Base-by-base conservation (phyloP, 1,284 basidiomycete genomes). In the Ganoderma boninense region DNA sequence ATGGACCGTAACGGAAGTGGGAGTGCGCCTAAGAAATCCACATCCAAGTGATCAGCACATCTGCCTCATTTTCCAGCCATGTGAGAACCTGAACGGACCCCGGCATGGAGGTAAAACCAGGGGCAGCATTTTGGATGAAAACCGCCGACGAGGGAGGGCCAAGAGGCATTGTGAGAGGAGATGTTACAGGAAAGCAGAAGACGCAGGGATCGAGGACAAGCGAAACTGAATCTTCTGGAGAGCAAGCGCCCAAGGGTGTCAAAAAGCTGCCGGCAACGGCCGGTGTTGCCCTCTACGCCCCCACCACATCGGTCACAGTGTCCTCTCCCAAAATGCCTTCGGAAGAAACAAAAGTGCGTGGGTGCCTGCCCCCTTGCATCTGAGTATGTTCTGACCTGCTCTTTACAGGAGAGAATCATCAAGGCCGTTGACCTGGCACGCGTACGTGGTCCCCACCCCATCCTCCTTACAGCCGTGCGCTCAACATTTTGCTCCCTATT, bases 1-100 rank as follows among this genome's bases (percentile, higher is more conserved):
- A 80, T 97, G 95, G 70, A 97, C 88, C 57, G 92, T 94, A 69
- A 97, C 90, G 68, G 87, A 89, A 43, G 91, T 89, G 44, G 94
- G 91, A 71, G 92, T 84, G 73, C 92, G 92, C 73, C 89, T 91
- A 78, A 57, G 44, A 29, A 42, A 61, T 71, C 67, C 68, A 69
- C 67, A 63, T 44, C 42, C 65, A 70, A 57, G 68, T 62, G 54
- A 43, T 69, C 29, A 65, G 44, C 32, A 11, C 38, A 16, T 56
- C 32, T 32, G 32, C 4, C 32, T 32, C 32, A 10, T 8, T 62
- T 7, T 43, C 43, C 13, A 3, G n/a, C 7, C 8, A 4, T 1
- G 20, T 29, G 11, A 38, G 8, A n/a, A 5, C 20, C 13, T 20
- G 23, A 16, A 71, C 79, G 38, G 69, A 84, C 83, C 80, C 78